Base-by-base conservation (phyloP, 257 asterid genomes). In the Solanum sejunctum region DNA sequence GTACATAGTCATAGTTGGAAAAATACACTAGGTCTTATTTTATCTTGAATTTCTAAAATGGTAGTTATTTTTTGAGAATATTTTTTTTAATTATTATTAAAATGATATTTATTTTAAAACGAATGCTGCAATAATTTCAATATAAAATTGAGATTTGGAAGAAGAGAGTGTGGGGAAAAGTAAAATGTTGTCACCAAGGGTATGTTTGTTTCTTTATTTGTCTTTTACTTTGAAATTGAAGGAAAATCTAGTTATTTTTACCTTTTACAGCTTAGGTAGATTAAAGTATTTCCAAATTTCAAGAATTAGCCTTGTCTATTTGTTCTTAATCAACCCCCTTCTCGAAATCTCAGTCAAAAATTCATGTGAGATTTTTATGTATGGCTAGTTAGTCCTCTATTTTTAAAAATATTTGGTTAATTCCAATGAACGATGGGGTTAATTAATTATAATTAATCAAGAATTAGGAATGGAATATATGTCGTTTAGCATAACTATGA, bases 171-270 rank as follows among this genome's bases (percentile, higher is more conserved):
- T 87, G 83, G 91, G 95, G 88, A 89, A 92, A 92, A 91, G 97
- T 91, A 91, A 92, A 90, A 82, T 82, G 93, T 92, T 91, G 97
- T 92, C 97, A 90, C 88, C 89, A 89, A 91, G 90, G 92, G 87
- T 85, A 84, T 88, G 93, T 88, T 90, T 90, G 96, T 91, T 89
- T 91, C 93, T 88, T 87, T 80, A 61, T 80, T 91, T 91, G 94
- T 93, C 93, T 86, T 90, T 84, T 91, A 77, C 91, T 83, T 86
- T 58, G 82, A 83, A 85, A 75, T 51, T 45, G 36, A 80, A 78
- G 63, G 43, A 56, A 77, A 51, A 41, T 69, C n/a, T 54, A 83
- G 49, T 45, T 63, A 26, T 26, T 60, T 66, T 43, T 55, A 55
- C 63, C 17, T 47, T 81, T 63, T 36, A 32, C 61, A 43, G 84